A percentile compares a stretch with the other conserved stretches of the same genome.
Evolutionary conservation across 371 early-diverging fungal species (phyloP).

Genomic region (Encephalitozoon cuniculi): DNA sequence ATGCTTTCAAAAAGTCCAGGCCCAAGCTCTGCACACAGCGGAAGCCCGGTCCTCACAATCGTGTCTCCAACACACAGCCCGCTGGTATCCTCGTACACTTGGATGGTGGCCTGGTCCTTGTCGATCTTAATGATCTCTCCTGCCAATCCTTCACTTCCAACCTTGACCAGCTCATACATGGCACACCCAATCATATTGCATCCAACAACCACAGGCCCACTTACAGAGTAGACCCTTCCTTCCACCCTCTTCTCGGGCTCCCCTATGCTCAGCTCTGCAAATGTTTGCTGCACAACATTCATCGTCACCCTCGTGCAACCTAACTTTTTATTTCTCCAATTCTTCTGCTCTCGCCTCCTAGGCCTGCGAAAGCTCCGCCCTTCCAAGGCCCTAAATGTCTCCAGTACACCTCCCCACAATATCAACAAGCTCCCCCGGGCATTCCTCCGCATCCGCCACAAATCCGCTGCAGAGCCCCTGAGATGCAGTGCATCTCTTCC

Average conservation of each 20-base stretch:
- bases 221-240: slow-evolving; percentile 87
- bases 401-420: neutral
- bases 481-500: neutral
- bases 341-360: neutral
- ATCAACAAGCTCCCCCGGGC: neutral
- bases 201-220: slow-evolving; percentile 97
- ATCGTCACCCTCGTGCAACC: neutral
- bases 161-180: slow-evolving; percentile 98
- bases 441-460: neutral
- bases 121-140: slow-evolving; percentile 99
- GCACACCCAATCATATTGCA: slow-evolving; percentile 94
- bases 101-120: slow-evolving; percentile 91
- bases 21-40: slow-evolving; percentile 95
- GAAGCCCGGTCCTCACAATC: slow-evolving; percentile 87
- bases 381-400: neutral
- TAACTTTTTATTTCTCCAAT: slow-evolving; percentile 8
- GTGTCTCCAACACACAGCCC: slow-evolving; percentile 97
- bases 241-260: slow-evolving; percentile 67
- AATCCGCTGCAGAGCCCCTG: neutral
- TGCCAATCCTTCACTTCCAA: slow-evolving; percentile 87
- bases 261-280: slow-evolving; percentile 31
- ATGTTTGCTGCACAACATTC: slow-evolving; percentile 36
- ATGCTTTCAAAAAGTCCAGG: slow-evolving; percentile 96
- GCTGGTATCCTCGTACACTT: slow-evolving; percentile 99
- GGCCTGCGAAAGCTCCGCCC: neutral